A percentile compares a stretch with the other conserved stretches of the same genome.
Conservation (phyloP, 1,139 yeast genomes). For the Candida tropicalis region DNA sequence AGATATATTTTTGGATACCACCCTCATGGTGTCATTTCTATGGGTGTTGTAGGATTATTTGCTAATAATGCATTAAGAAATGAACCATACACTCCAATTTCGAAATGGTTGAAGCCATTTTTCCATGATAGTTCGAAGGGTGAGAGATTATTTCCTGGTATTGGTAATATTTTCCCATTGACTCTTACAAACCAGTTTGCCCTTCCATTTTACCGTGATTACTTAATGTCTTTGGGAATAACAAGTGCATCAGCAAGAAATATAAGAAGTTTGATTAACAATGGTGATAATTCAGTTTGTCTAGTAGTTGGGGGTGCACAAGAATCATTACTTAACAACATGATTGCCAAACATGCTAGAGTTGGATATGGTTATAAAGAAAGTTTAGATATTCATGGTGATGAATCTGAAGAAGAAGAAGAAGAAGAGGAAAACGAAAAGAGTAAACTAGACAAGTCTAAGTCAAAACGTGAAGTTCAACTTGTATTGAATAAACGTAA, state of each 20-base stretch:
- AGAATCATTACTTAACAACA: conserved; percentile 66
- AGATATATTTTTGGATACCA: conserved; percentile 90
- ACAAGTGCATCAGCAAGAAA: conserved; percentile 83
- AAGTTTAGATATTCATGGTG: conserved; percentile 12
- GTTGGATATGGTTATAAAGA: conserved; percentile 55
- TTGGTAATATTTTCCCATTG: conserved; percentile 69
- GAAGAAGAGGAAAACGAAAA: conserved; percentile 12
- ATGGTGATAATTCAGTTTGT: conserved; percentile 75
- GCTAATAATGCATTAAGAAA: conserved; percentile 72
- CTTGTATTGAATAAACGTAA: conserved; percentile 76
- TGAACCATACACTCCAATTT: conserved; percentile 48
- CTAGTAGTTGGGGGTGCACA: conserved; percentile 96
- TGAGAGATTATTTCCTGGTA: conserved; percentile 73
- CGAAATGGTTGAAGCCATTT: conserved; percentile 54
- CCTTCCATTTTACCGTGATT: conserved; percentile 88
- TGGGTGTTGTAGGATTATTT: conserved; percentile 88
- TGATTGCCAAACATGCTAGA: conserved; percentile 37
- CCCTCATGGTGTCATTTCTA: conserved; percentile 95
- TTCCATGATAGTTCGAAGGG: conserved; percentile 46
- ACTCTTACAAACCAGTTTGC: conserved; percentile 85
- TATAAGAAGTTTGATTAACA: conserved; percentile 61
- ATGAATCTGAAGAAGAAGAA: conserved; percentile 11
- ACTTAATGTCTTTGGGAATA: conserved; percentile 76
- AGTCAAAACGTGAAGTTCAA: conserved; percentile 27
- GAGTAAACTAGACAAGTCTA: conserved; percentile 9